These are phyloP conservation scores for Castanea sativa DNA, from an alignment of 306 rosid genomes.

Conservation along the genomic window DNA sequence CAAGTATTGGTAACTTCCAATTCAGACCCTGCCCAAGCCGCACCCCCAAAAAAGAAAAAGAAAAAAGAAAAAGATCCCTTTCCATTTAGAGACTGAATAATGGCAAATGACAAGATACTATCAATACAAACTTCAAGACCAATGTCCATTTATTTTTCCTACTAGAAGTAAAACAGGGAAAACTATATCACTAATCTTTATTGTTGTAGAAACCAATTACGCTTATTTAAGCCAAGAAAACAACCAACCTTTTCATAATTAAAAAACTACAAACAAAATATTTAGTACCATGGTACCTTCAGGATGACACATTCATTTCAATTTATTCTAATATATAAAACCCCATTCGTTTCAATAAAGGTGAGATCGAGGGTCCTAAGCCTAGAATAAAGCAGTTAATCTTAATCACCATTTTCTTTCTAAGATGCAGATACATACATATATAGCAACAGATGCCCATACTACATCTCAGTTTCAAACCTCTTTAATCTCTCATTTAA, in stretches of 20 bases:
- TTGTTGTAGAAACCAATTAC: neutral
- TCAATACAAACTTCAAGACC: neutral
- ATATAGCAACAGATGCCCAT: neutral
- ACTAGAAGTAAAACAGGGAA: neutral
- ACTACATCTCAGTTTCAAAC: neutral
- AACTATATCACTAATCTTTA: neutral
- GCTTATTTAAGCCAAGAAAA: neutral
- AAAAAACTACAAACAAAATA: neutral
- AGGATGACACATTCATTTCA: neutral
- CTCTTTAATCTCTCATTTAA: neutral
- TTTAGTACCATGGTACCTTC: neutral
- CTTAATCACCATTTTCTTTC: neutral
- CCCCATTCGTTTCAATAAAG: neutral
- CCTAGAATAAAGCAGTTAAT: neutral
- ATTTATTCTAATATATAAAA: neutral
- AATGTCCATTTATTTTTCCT: neutral
- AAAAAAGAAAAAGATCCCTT: neutral
- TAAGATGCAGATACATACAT: no score
- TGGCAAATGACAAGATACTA: neutral
- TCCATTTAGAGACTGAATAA: neutral
- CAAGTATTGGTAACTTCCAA: neutral
- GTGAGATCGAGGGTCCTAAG: neutral
- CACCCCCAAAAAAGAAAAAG: neutral
- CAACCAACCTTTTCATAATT: neutral
- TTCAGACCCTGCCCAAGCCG: neutral